Conservation (phyloP, 169 alveolate species). For the Babesia sp. region DNA sequence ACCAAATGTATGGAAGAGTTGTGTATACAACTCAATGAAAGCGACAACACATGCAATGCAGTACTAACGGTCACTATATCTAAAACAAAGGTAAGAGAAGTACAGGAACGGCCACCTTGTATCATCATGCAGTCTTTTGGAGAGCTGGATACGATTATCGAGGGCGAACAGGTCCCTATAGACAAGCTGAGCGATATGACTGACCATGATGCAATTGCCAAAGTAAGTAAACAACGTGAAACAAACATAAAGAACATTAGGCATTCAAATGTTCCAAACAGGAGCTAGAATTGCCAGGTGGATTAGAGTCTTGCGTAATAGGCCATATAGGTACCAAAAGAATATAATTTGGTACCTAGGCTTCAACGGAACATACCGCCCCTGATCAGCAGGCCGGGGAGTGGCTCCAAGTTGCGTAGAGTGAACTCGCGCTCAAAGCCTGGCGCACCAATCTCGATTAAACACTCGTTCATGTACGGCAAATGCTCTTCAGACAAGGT, state of each 20-base stretch:
- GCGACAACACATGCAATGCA: constrained; percentile 13
- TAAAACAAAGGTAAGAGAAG: constrained; percentile 17
- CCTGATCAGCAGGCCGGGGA: constrained; percentile 26
- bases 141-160: constrained; percentile 8
- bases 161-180: constrained; percentile 29
- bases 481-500: background rate
- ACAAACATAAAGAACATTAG: constrained; percentile 20
- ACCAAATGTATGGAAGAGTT: constrained; percentile 48
- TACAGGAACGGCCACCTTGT: background rate
- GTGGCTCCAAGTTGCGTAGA: constrained; percentile 42
- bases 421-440: constrained; percentile 54
- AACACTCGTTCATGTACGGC: constrained; percentile 11
- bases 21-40: constrained; percentile 13
- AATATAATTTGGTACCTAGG: constrained; percentile 1
- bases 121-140: constrained; percentile 13
- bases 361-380: no score
- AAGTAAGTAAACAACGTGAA: constrained; percentile 8
- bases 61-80: constrained; percentile 27
- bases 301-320: constrained; percentile 36
- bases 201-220: constrained; percentile 13
- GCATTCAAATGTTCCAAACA: constrained; percentile 52
- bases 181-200: constrained; percentile 28
- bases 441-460: constrained; percentile 23
- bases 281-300: constrained; percentile 58
- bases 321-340: constrained; percentile 60